phyloP scores from a whole-genome alignment of 345 rosid genomes.

The Brassica cretica region DNA sequence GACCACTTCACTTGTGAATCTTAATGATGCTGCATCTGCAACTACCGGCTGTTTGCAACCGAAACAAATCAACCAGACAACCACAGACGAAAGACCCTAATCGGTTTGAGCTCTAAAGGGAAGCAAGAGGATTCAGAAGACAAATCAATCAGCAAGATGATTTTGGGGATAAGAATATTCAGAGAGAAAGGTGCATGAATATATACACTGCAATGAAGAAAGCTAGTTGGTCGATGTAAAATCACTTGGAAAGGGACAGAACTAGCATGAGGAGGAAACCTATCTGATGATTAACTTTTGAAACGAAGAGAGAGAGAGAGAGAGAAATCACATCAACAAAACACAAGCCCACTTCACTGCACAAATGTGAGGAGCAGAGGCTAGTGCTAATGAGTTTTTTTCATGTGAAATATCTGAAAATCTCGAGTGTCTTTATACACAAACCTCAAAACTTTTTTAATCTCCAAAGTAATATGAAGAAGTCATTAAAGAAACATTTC shows the following conservation, averaged over 20 bases:
- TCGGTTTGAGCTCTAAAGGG: conserved; percentile 15
- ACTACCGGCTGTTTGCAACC: conserved; percentile 61
- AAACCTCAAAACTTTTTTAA: conserved; percentile 26
- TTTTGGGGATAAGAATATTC: conserved; percentile 12
- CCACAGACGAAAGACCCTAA: conserved; percentile 6
- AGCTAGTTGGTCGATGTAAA: conserved; percentile 40
- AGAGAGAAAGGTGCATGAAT: conserved; percentile 26
- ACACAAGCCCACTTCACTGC: conserved; percentile 33
- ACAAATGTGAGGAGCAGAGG: conserved; percentile 30
- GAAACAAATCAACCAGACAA: neutral
- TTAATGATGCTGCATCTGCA: conserved; percentile 92
- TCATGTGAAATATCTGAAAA: conserved; percentile 32
- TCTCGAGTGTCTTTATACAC: conserved; percentile 37
- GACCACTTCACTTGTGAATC: conserved; percentile 66
- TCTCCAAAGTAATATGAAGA: conserved; percentile 33
- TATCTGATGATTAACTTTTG: conserved; percentile 26
- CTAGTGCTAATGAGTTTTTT: conserved; percentile 24
- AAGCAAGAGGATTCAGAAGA: neutral
- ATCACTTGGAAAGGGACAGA: conserved; percentile 40
- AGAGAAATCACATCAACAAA: conserved; percentile 27
- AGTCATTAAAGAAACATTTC: conserved; percentile 42
- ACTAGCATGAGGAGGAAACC: conserved; percentile 28
- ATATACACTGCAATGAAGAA: conserved; percentile 32
- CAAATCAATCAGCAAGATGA: conserved; percentile 7
- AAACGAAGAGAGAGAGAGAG: conserved; percentile 11